Base-by-base conservation (phyloP, 768 basidiomycete genomes). In the Chalciporus chontae region DNA sequence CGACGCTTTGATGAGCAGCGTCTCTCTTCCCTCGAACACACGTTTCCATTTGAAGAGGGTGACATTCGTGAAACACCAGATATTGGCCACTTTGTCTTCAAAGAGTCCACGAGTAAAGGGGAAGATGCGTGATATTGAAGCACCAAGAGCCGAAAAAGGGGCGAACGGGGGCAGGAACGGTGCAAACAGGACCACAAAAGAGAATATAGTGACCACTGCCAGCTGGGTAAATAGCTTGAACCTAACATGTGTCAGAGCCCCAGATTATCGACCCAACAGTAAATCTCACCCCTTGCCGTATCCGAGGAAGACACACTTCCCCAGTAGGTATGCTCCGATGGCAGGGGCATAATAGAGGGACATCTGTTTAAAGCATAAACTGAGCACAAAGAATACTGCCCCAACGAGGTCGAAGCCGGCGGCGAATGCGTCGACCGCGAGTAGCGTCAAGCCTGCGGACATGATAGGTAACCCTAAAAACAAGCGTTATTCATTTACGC, bases 41-140 rank as follows among this genome's bases (percentile, higher is more conserved):
- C 67, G 66, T 43, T 79, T 82, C 87, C 94, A 96, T 65, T 95
- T 96, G 69, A 97, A 66, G 13, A 88, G 69, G 8, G 62, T 57
- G 19, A 94, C 84, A 63, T 97, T 92, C 15, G 85, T 82, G 27
- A 92, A 90, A 67, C 94, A 96, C 94, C 94, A 98, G 63, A 95
- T 90, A 65, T 98, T 98, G 36, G 94, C 92, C 19, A 98, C 94
- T 62, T 95, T 94, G 71, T 95, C 92, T 63, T 95, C 93, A 60
- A 94, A 94, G 3, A 94, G 73, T 13, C 94, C 94, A 24, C 94
- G 84, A 6, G 80, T 77, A 64, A 98, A 92, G 0, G 94, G 94
- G 65, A 98, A 98, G 48, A 96, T 91, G 6, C 94, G 84, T 13
- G 73, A 73, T 40, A 94, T 72, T 14, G 88, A 82, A 45, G 83